These are phyloP conservation scores for Aureobasidium sp. DNA, from an alignment of 2,329 filamentous ascomycete species.

Conservation along the genomic window DNA sequence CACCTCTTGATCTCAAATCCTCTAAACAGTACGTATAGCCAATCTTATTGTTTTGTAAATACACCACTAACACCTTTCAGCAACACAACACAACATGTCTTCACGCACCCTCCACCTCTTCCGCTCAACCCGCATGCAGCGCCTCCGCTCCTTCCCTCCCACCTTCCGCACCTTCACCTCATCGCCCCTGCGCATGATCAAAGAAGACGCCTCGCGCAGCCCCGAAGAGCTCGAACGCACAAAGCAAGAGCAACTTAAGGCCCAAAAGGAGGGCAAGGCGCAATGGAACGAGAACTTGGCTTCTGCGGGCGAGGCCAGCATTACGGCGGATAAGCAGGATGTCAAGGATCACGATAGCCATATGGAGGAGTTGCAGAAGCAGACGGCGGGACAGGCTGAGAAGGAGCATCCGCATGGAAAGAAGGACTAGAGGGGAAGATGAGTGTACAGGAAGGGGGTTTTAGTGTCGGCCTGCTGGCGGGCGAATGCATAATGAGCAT, in stretches of 20 bases:
- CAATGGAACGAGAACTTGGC: slow-evolving; percentile 40
- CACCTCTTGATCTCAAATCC: not conserved
- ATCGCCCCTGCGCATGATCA: slow-evolving; percentile 26
- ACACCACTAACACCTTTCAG: not conserved
- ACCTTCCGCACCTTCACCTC: slow-evolving; percentile 21
- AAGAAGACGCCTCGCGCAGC: slow-evolving; percentile 32
- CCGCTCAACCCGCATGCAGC: slow-evolving; percentile 1
- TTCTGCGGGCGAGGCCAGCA: slow-evolving; percentile 33
- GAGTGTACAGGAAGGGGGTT: not conserved
- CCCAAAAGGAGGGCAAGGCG: slow-evolving; percentile 37
- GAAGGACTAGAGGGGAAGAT: not conserved
- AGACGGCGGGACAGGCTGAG: slow-evolving; percentile 36
- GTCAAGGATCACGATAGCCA: slow-evolving; percentile 37
- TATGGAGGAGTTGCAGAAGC: slow-evolving; percentile 39
- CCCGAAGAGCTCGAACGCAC: slow-evolving; percentile 35
- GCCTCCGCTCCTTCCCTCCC: not conserved
- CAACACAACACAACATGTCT: not conserved
- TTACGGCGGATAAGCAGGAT: slow-evolving; percentile 35
- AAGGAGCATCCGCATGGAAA: slow-evolving; percentile 29
- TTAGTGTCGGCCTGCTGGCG: not conserved
- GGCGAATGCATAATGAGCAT: not conserved
- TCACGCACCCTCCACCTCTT: not conserved
- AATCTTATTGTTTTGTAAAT: too few species aligned
- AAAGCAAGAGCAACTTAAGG: slow-evolving; percentile 40
- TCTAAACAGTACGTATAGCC: not conserved